Base-by-base conservation (phyloP, 441 rosid genomes). In the Arabidopsis hybrid region DNA sequence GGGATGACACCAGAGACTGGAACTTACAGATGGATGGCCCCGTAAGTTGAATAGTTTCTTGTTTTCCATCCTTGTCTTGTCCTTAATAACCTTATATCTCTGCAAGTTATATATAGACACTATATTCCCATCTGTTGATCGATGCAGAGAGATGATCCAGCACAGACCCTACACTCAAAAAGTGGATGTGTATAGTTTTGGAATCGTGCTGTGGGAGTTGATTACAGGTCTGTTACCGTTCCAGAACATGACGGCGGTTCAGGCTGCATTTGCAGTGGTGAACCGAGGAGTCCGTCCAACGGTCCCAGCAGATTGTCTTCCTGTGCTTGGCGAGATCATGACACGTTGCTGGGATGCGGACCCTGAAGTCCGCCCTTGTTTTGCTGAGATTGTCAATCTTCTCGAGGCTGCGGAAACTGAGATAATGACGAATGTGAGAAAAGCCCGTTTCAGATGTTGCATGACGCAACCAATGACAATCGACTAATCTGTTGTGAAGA, bases 1-100 rank as follows among this genome's bases (percentile, higher is more conserved):
- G 99, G 99, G 60, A 94, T 94, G 99, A 94, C 99, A 17, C 99
- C 97, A 1, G 99, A 92, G 86, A 94, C 99, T 5, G 97, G 99
- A 67, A 94, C 97, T 12, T 94, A 94, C 77, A 97, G 97, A 40
- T 94, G 98, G 98, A 94, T 94, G 98, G 98, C 98, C 63, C 98
- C 97, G 98, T 92, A 90, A 91, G 97, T 84, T 65, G 46, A 76
- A 52, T 21, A 10, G 67, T 49, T 43, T 57, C 29, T 65, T 38
- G 55, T 52, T 35, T 56, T 58, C 16, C 57, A 12, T 71, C 34
- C 35, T 71, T 51, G 14, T 11, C 66, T 51, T 42, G 69, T 42
- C 42, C 4, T 58, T 59, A 5, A 21, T 65, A 46, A 69, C 21
- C 13, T 17, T 8, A 26, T 45, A 16, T 69, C 59, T 62, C 45